These are phyloP conservation scores for Sarcodon aspratus DNA, from an alignment of 768 basidiomycete genomes.

Conservation along the genomic window DNA sequence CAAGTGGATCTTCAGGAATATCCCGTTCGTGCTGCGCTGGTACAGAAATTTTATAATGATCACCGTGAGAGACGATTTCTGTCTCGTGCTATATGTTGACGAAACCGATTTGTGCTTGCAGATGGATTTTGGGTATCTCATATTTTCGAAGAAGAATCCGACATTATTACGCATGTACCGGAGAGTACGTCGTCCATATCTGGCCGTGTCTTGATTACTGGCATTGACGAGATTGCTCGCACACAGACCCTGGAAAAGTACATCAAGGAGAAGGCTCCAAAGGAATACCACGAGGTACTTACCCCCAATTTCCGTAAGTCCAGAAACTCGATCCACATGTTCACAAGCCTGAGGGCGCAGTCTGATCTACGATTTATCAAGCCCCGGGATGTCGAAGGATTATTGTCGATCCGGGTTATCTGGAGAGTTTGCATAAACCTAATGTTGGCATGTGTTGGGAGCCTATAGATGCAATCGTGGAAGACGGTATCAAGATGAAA, in stretches of 20 bases:
- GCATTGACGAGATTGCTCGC: neutral
- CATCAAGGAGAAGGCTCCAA: slow-evolving; percentile 13
- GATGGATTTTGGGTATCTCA: neutral
- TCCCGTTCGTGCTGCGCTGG: slow-evolving; percentile 2
- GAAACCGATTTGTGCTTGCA: neutral
- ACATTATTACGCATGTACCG: neutral
- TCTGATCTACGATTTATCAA: slow-evolving; percentile 1
- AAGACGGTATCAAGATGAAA: slow-evolving; percentile 14
- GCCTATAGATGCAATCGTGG: slow-evolving; percentile 7
- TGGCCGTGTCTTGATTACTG: neutral
- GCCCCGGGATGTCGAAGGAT: slow-evolving; percentile 17
- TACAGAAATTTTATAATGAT: slow-evolving; percentile 5
- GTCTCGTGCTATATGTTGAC: neutral
- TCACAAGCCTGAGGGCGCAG: neutral
- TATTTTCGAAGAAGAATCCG: neutral
- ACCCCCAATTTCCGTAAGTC: slow-evolving; percentile 18
- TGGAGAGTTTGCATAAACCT: slow-evolving; percentile 14
- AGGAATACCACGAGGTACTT: slow-evolving; percentile 17
- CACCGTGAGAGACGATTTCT: slow-evolving; percentile 1
- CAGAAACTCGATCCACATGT: neutral
- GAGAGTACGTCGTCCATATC: neutral
- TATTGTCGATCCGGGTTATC: slow-evolving; percentile 22
- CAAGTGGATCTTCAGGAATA: slow-evolving; percentile 11
- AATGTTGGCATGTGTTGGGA: slow-evolving; percentile 18
- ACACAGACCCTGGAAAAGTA: slow-evolving; percentile 4